Conservation (phyloP, 441 rosid genomes). For the Flueggea neowawraea region DNA sequence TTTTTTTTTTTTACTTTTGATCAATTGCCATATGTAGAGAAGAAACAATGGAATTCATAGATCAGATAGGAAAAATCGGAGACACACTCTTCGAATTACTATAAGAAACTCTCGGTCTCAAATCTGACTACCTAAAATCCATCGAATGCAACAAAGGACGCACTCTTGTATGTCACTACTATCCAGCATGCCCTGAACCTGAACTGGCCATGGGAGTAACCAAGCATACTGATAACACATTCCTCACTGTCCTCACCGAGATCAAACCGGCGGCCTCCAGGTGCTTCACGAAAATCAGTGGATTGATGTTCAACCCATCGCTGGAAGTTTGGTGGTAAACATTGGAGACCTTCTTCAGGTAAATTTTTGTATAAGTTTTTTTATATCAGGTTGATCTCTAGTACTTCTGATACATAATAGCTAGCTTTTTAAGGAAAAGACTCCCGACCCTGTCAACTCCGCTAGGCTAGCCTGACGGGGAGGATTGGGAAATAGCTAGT, state of each 20-base stretch:
- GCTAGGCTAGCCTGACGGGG: too few relatives aligned
- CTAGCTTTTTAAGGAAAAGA: too few relatives aligned
- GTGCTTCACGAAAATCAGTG: conserved; percentile 17
- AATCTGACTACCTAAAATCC: conserved; percentile 19
- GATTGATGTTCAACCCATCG: conserved; percentile 27
- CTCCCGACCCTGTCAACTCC: too few relatives aligned
- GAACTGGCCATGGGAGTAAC: conserved; percentile 24
- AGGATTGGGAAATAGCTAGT: too few relatives aligned
- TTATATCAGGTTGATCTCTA: too few relatives aligned
- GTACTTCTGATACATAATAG: too few relatives aligned
- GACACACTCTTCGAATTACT: conserved; percentile 16
- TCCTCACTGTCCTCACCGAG: conserved; percentile 37
- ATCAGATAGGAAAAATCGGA: conserved; percentile 17
- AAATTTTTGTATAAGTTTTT: conserved; percentile 1
- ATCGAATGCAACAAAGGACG: conserved; percentile 27
- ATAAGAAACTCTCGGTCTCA: conserved; percentile 33
- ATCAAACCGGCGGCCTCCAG: conserved; percentile 39
- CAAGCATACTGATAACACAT: conserved; percentile 22
- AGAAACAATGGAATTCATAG: conserved; percentile 17
- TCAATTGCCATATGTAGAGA: conserved; percentile 13
- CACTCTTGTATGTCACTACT: conserved; percentile 24
- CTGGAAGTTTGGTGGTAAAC: conserved; percentile 27
- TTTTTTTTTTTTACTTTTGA: too few relatives aligned
- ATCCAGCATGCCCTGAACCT: conserved; percentile 33
- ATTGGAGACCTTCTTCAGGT: conserved; percentile 32